Base-by-base conservation (phyloP, 352 stramenopile genomes). In the Phytophthora boehmeriae region DNA sequence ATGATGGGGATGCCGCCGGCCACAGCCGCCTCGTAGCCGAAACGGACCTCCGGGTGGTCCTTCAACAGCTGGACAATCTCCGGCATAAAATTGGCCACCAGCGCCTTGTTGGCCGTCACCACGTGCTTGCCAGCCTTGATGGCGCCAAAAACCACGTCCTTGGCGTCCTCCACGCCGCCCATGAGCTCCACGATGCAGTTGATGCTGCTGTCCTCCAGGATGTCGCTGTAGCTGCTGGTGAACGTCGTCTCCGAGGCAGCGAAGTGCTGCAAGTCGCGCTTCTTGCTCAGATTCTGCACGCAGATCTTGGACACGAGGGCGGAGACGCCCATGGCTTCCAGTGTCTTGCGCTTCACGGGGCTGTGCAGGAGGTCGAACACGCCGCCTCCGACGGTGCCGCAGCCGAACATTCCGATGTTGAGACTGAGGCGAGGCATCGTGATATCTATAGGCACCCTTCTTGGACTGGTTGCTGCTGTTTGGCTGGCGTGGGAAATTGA, bases 1-100 rank as follows among this genome's bases (percentile, higher is more conserved):
- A 99, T 98, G 73, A 99, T 98, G 35, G 96, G 96, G 66, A 99
- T 98, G 45, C 93, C 96, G n/a, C 96, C 96, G 59, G 93, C 97
- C 30, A 99, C 96, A 13, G 94, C 96, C 5, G 96, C 96, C 59
- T 99, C 96, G 63, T 97, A 98, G 41, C 85, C 91, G 70, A 99
- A 98, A 38, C 80, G 85, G 38, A 96, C 90, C 22, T 76, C 52
- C 22, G 88, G 87, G 65, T 97, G 66, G 32, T 86, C 54, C 16
- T 81, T 54, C 30, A 99, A 72, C 25, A 98, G 59, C 49, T 83
- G 69, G 54, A 94, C 66, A 47, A 98, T 89, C 69, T 98, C 94
- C 19, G 86, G 77, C 76, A 98, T 91, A 74, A 95, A 96, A 66
- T 96, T 92, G 16, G 96, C 94, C 43, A 99, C 80, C 14, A 99